Percentiles rank a stretch among this genome's conserved stretches.
These are phyloP conservation scores for Arthonia radiata DNA, from an alignment of 495 filamentous ascomycete species.

Conservation along the genomic window DNA sequence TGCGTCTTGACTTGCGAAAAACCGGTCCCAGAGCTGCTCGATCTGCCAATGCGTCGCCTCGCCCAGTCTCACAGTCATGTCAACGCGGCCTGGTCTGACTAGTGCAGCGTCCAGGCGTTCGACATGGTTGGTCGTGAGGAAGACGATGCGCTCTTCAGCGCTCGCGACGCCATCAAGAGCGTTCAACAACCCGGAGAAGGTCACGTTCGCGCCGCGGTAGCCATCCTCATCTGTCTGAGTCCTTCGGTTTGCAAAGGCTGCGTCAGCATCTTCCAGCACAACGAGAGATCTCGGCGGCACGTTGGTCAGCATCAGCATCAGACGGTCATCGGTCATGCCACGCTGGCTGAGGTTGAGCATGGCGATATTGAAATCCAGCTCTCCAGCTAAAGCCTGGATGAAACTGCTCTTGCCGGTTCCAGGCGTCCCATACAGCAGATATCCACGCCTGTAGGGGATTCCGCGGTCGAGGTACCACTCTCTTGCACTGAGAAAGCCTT, in stretches of 20 bases:
- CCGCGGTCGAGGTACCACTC: slow-evolving; percentile 88
- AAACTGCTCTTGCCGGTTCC: slow-evolving; percentile 93
- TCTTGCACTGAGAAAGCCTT: slow-evolving; percentile 52
- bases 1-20: slow-evolving; percentile 62
- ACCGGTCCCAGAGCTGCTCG: slow-evolving; percentile 72
- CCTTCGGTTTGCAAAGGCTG: slow-evolving; percentile 63
- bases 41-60: slow-evolving; percentile 72
- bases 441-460: slow-evolving; percentile 83
- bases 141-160: slow-evolving; percentile 75
- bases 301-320: slow-evolving; percentile 71
- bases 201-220: slow-evolving; percentile 74
- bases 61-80: slow-evolving; percentile 77
- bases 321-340: slow-evolving; percentile 75
- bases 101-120: slow-evolving; percentile 72
- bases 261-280: slow-evolving; percentile 83
- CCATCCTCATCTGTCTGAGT: slow-evolving; percentile 52
- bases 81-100: slow-evolving; percentile 74
- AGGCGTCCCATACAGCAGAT: slow-evolving; percentile 80
- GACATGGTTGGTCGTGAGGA: slow-evolving; percentile 87
- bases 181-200: slow-evolving; percentile 83
- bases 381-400: slow-evolving; percentile 79
- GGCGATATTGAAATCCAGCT: slow-evolving; percentile 81
- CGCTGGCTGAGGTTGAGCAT: slow-evolving; percentile 84
- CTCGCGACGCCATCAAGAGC: slow-evolving; percentile 89
- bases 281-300: slow-evolving; percentile 68